Conservation (phyloP, 2,329 filamentous ascomycete species). For the Clathrospora elynae region DNA sequence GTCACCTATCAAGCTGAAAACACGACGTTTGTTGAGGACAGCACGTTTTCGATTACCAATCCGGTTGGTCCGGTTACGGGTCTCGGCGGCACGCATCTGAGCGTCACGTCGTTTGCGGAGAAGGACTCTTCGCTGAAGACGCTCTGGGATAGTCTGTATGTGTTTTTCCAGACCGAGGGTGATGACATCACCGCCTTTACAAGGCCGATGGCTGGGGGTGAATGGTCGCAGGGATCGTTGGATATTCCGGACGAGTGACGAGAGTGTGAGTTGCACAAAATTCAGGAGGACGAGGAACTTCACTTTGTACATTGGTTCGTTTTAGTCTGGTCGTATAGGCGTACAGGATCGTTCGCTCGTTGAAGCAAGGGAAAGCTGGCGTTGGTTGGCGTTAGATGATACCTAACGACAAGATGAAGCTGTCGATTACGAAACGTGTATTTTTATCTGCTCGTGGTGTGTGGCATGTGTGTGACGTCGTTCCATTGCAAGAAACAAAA, state of each 20-base stretch:
- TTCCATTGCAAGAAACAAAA: no score
- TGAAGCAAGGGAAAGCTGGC: no score
- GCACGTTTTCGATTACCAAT: constrained; percentile 43
- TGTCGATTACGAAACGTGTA: no score
- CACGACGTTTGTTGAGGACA: constrained; percentile 36
- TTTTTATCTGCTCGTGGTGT: no score
- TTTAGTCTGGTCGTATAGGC: no score
- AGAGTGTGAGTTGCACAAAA: neutral
- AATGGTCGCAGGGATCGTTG: constrained; percentile 38
- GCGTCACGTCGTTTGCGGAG: constrained; percentile 43
- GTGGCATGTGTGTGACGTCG: no score
- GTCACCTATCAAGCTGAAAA: constrained; percentile 49
- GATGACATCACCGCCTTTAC: constrained; percentile 41
- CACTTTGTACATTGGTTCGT: no score
- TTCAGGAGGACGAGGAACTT: no score
- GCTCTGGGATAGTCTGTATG: constrained; percentile 38
- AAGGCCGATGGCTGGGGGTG: constrained; percentile 28
- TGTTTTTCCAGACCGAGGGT: constrained; percentile 40
- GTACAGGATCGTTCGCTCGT: no score
- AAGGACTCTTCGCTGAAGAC: constrained; percentile 23
- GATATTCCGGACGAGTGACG: constrained; percentile 29
- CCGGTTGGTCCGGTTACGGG: constrained; percentile 35
- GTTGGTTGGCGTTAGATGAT: no score
- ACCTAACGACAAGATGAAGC: no score
- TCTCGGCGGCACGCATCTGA: constrained; percentile 50